Evolutionary conservation across 2,329 filamentous ascomycete species (phyloP).

Genomic region (Trichoderma lentiforme): DNA sequence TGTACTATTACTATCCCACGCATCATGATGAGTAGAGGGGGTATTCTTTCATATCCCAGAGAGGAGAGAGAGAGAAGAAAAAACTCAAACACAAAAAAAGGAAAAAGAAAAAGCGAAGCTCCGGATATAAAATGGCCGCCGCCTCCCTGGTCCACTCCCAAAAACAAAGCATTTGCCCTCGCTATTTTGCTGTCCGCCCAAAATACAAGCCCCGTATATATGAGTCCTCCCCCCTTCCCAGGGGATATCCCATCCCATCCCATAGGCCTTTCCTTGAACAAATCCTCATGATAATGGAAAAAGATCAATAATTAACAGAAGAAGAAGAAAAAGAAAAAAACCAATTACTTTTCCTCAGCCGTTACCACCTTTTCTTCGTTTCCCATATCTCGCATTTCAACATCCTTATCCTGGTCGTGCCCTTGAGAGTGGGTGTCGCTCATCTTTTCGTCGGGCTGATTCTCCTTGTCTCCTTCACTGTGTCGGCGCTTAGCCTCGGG

Average conservation of each 20-base stretch:
- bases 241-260: neutral
- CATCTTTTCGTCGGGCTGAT: slow-evolving; percentile 29
- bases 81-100: neutral
- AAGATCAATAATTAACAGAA: neutral
- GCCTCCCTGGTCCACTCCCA: neutral
- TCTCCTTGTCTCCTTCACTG: slow-evolving; percentile 48
- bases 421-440: slow-evolving; percentile 8
- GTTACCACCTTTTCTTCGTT: slow-evolving; percentile 7
- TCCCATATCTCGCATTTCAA: slow-evolving; percentile 31
- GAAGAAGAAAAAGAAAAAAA: neutral
- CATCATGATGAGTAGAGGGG: slow-evolving; percentile 8
- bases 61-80: neutral
- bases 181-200: slow-evolving; percentile 5
- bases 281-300: neutral
- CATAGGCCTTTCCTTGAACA: neutral
- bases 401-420: slow-evolving; percentile 27
- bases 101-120: neutral
- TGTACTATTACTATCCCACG: slow-evolving; percentile 7
- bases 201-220: neutral
- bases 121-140: neutral
- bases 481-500: slow-evolving; percentile 28
- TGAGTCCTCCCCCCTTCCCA: neutral
- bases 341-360: slow-evolving; percentile 20
- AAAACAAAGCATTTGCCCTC: neutral
- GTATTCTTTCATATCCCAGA: neutral